phyloP scores from a whole-genome alignment of 192 early-diverging fungal species.

The Cetraspora pellucida region DNA sequence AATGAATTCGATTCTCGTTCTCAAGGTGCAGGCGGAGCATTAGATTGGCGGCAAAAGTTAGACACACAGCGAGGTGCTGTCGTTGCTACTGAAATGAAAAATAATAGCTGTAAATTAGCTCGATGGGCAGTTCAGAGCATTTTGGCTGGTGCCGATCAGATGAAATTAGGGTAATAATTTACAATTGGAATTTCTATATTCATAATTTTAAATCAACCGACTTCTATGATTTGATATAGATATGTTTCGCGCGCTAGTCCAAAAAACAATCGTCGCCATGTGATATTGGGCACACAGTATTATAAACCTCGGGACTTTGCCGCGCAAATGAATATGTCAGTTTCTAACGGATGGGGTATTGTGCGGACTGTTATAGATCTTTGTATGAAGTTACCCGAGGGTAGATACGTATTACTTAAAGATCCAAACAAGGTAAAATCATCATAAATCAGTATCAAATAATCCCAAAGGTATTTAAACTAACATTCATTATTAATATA shows the following conservation, averaged over 20 bases:
- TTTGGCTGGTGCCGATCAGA: conserved; percentile 84
- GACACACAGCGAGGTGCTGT: conserved; percentile 95
- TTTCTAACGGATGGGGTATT: conserved; percentile 95
- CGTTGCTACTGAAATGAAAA: conserved; percentile 96
- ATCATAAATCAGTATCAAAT: not conserved
- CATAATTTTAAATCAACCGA: not conserved
- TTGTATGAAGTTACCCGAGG: conserved; percentile 84
- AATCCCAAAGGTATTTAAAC: not conserved
- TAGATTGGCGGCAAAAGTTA: conserved; percentile 93
- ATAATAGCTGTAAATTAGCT: conserved; percentile 93
- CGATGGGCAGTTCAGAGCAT: conserved; percentile 94
- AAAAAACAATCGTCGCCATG: conserved; percentile 80
- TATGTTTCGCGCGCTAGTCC: conserved; percentile 77
- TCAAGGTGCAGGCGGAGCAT: conserved; percentile 79
- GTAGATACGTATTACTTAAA: conserved; percentile 92
- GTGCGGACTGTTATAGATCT: conserved; percentile 91
- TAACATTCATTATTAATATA: not conserved
- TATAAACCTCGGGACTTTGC: conserved; percentile 92
- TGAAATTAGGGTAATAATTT: conserved; percentile 78
- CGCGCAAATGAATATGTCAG: conserved; percentile 80
- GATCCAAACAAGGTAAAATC: conserved; percentile 85
- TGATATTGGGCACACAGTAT: conserved; percentile 77
- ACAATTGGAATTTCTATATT: not conserved
- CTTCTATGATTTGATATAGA: conserved; percentile 25
- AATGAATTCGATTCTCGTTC: conserved; percentile 93